phyloP scores from a whole-genome alignment of 202 grass and related monocot genomes.

The Panicum virgatum region DNA sequence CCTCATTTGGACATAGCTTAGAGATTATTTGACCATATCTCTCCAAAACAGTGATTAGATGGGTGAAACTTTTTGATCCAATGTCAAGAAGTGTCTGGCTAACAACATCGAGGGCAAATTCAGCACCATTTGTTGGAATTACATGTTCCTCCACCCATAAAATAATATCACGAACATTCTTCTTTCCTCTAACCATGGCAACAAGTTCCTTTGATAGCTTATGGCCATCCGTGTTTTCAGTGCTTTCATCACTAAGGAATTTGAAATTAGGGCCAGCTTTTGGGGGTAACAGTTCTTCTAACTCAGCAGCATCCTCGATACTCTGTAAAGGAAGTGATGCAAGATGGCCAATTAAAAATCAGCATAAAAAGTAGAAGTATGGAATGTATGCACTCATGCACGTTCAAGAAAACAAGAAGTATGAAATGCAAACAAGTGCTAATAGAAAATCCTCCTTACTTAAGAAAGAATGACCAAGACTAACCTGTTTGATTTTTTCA shows the following conservation, averaged over 20 bases:
- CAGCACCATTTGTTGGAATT: constrained; percentile 67
- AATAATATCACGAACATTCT: constrained; percentile 69
- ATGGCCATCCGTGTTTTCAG: constrained; percentile 52
- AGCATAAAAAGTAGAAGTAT: constrained; percentile 17
- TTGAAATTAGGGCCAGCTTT: constrained; percentile 84
- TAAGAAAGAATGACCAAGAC: constrained; percentile 18
- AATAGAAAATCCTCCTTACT: neutral
- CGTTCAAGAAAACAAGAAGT: neutral
- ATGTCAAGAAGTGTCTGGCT: constrained; percentile 90
- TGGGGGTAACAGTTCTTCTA: constrained; percentile 89
- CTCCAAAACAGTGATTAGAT: constrained; percentile 95
- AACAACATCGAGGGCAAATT: constrained; percentile 86
- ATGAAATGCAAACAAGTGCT: neutral
- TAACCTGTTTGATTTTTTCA: constrained; percentile 99
- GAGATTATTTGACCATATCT: constrained; percentile 88
- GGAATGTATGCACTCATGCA: neutral
- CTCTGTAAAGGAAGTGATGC: constrained; percentile 53
- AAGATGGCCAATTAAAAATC: constrained; percentile 23
- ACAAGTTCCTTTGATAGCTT: constrained; percentile 80
- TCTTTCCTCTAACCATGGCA: constrained; percentile 74
- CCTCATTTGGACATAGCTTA: constrained; percentile 67
- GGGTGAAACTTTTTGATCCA: constrained; percentile 98
- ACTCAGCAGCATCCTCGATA: constrained; percentile 80
- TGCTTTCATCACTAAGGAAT: constrained; percentile 62
- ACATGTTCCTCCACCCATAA: constrained; percentile 86